A percentile compares a stretch with the other conserved stretches of the same genome.
These are phyloP conservation scores for Heterobasidion occidentale DNA, from an alignment of 1,284 basidiomycete species.

Conservation along the genomic window DNA sequence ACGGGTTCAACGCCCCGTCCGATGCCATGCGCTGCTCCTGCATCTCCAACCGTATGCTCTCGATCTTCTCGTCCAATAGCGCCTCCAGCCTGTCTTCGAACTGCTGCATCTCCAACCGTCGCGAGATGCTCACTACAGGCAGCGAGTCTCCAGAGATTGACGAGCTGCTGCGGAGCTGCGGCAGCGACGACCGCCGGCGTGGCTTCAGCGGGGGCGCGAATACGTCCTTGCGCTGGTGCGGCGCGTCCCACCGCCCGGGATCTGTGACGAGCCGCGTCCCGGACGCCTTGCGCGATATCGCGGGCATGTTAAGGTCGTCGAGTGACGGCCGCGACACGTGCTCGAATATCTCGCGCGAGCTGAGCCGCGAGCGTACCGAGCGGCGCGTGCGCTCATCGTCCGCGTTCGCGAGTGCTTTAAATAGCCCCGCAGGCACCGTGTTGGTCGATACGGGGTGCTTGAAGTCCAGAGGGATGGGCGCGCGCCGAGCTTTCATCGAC, in stretches of 20 bases:
- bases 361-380: conserved; percentile 63
- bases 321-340: conserved; percentile 60
- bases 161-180: conserved; percentile 36
- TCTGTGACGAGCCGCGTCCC: conserved; percentile 48
- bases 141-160: conserved; percentile 34
- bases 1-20: conserved; percentile 24
- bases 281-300: conserved; percentile 53
- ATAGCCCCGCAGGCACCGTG: conserved; percentile 74
- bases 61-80: conserved; percentile 61
- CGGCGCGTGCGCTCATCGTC: conserved; percentile 58
- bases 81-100: conserved; percentile 50
- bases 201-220: conserved; percentile 32
- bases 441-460: conserved; percentile 64
- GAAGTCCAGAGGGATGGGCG: conserved; percentile 76
- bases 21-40: conserved; percentile 16
- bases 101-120: conserved; percentile 49
- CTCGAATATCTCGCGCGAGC: conserved; percentile 57
- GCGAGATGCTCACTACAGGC: conserved; percentile 44
- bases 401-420: conserved; percentile 64
- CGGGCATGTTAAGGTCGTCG: conserved; percentile 62
- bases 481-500: conserved; percentile 47
- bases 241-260: conserved; percentile 31
- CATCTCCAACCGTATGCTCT: conserved; percentile 38
- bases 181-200: conserved; percentile 54
- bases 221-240: conserved; percentile 30